Base-by-base conservation (phyloP, 2,329 filamentous ascomycete genomes). In the Cordyceps militaris region DNA sequence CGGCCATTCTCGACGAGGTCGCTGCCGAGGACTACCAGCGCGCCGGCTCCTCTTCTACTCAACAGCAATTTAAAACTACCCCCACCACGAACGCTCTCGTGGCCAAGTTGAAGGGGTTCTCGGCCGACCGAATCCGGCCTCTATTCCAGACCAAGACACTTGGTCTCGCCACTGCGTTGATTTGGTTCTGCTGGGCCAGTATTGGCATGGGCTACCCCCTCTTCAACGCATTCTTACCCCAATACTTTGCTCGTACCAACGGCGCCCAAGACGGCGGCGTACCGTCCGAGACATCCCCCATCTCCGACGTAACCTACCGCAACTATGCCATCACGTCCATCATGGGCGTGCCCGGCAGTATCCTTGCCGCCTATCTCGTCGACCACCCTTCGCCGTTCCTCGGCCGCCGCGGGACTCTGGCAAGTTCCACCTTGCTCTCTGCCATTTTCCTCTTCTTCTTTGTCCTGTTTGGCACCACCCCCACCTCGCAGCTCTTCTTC, bases 181-280 rank as follows among this genome's bases (percentile, higher is more conserved):
- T 93, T 49, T 91, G 88, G 88, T 88, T 91, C 71, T 85, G 84
- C 68, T 95, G 90, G 90, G 79, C 85, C 0, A 86, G 83, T 14
- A 92, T 95, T 63, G 90, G 90, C 60, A 88, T 95, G 83, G 89
- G 86, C 3, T 95, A 93, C 66, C 90, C 89, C 1, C 81, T 96
- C 1, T 96, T 93, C 80, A 94, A 94, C 70, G 87, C 88, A 54
- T 95, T 95, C 73, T 79, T 96, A n/a, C 91, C 91, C 0, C 88
- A 94, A 64, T 94, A 94, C 67, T 82, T 95, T 59, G 82, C 85
- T 24, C 70, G 66, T 36, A 80, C 84, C 57, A 79, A 82, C 26
- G 72, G 72, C 34, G 75, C 62, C 34, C 62, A 61, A 13, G 67
- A 62, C 21, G 61, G 63, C 3, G 61, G 58, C n/a, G 55, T 67